Evolutionary conservation across 2,329 filamentous ascomycete species (phyloP).

Genomic region (Talaromyces piceae): DNA sequence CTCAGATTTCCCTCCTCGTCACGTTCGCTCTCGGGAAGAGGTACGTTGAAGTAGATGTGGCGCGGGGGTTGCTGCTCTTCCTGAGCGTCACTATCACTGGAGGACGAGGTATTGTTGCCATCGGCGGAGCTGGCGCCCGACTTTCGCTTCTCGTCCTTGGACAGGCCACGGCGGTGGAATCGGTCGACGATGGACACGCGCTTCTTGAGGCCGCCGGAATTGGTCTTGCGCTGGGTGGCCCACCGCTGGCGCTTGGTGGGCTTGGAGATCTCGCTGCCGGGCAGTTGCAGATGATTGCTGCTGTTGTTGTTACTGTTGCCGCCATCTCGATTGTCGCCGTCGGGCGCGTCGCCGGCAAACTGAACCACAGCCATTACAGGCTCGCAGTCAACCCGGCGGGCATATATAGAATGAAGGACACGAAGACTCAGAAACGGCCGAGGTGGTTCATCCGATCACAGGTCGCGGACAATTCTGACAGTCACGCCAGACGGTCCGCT

Average conservation of each 20-base stretch:
- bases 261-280: conserved; percentile 46
- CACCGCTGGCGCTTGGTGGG: conserved; percentile 78
- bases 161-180: conserved; percentile 54
- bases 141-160: conserved; percentile 62
- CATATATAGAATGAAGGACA: conserved; percentile 17
- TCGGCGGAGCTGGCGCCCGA: conserved; percentile 36
- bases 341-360: conserved; percentile 24
- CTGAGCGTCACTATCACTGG: conserved; percentile 14
- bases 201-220: conserved; percentile 69
- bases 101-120: conserved; percentile 15
- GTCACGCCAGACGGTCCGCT: conserved; percentile 16
- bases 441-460: conserved; percentile 22
- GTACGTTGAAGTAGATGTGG: conserved; percentile 76
- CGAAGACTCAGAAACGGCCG: not conserved
- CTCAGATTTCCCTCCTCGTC: conserved; percentile 74
- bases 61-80: conserved; percentile 37
- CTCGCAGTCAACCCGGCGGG: conserved; percentile 20
- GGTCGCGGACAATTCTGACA: conserved; percentile 17
- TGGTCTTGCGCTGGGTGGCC: conserved; percentile 84
- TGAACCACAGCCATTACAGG: conserved; percentile 34
- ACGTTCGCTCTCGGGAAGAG: conserved; percentile 64
- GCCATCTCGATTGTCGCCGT: conserved; percentile 21
- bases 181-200: conserved; percentile 75
- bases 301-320: conserved; percentile 8
- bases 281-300: not conserved